Evolutionary conservation across 306 rosid genomes (phyloP), one percentile per base, ranked within the genome.

Genomic region (Sesbania bispinosa): DNA sequence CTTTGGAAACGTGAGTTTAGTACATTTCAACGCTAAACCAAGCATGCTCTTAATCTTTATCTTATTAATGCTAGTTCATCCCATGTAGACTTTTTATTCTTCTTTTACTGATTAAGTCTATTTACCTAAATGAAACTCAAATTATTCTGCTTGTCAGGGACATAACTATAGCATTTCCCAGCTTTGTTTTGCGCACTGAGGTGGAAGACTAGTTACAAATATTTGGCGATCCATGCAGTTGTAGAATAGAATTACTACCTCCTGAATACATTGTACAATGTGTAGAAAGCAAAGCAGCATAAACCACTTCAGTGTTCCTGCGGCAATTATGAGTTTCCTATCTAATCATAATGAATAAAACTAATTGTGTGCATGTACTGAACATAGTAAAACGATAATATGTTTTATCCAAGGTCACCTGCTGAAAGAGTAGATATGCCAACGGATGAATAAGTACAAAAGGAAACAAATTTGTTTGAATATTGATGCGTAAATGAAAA

Each of bases 101-200:
- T 63, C 4, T 38, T 11, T 52, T 10, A 16, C 24, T 53, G 8
- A 30, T 47, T 45, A 29, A 27, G 9, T 41, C 11, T 57, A 46
- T 26, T 23, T 13, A 50, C 27, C n/a, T 46, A 27, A 13, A 67
- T 47, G 24, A 36, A 30, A 65, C 47, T 19, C 10, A 5, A 16
- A 33, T 29, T 19, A 6, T 78, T 77, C 10, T 71, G 46, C 46
- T 52, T 83, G 29, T 46, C 82, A 90, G 96, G 96, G 96, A 86
- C 48, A 63, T 90, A 72, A 90, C 90, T 10, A 1, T 88, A 61
- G 84, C 90, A 26, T 90, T 93, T 84, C 95, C 96, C 41, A 89
- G 92, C 81, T 89, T 92, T 75, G 80, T 88, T 57, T 62, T 87
- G 63, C 76, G 71, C 45, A 35, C 86, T 3, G 67, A 79, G 57